Percentiles rank a stretch among this genome's conserved stretches.
Conservation (phyloP, 495 filamentous ascomycete species). For the Polyplosphaeria fusca region DNA sequence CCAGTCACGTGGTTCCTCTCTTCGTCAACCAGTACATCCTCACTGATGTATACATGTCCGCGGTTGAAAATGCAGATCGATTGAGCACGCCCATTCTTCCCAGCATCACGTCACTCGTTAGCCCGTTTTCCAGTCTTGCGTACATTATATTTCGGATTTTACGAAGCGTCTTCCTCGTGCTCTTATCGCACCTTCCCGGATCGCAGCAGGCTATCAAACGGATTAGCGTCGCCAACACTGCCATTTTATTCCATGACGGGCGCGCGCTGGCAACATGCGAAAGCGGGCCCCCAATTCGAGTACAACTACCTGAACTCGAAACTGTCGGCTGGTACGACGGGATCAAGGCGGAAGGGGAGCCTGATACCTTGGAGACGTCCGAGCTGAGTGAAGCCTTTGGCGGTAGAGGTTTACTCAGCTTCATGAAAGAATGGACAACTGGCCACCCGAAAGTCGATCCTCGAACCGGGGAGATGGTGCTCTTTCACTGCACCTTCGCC, state of each 20-base stretch:
- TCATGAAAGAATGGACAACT: slow-evolving; percentile 65
- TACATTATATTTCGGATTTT: slow-evolving; percentile 48
- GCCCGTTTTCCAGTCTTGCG: slow-evolving; percentile 46
- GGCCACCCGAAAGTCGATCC: slow-evolving; percentile 64
- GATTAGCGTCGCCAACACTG: slow-evolving; percentile 65
- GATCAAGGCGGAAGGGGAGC: slow-evolving; percentile 48
- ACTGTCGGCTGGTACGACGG: slow-evolving; percentile 68
- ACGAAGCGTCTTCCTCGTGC: slow-evolving; percentile 51
- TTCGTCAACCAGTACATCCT: slow-evolving; percentile 65
- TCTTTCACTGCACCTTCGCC: slow-evolving; percentile 59
- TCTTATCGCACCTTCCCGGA: slow-evolving; percentile 54
- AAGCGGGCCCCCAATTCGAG: slow-evolving; percentile 62
- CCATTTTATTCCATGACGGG: slow-evolving; percentile 61
- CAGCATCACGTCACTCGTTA: slow-evolving; percentile 59
- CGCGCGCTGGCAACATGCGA: slow-evolving; percentile 64
- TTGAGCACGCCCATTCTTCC: slow-evolving; percentile 54
- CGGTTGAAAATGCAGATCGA: slow-evolving; percentile 41
- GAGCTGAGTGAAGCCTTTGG: slow-evolving; percentile 45
- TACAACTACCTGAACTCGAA: slow-evolving; percentile 57
- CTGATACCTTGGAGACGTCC: slow-evolving; percentile 9
- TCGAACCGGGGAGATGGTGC: slow-evolving; percentile 57
- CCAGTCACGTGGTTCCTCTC: slow-evolving; percentile 46
- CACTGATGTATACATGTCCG: slow-evolving; percentile 58
- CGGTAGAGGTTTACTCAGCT: slow-evolving; percentile 50
- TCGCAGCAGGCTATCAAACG: slow-evolving; percentile 54